Base-by-base conservation (phyloP, 2,329 filamentous ascomycete species). In the Didymella arachidicola region DNA sequence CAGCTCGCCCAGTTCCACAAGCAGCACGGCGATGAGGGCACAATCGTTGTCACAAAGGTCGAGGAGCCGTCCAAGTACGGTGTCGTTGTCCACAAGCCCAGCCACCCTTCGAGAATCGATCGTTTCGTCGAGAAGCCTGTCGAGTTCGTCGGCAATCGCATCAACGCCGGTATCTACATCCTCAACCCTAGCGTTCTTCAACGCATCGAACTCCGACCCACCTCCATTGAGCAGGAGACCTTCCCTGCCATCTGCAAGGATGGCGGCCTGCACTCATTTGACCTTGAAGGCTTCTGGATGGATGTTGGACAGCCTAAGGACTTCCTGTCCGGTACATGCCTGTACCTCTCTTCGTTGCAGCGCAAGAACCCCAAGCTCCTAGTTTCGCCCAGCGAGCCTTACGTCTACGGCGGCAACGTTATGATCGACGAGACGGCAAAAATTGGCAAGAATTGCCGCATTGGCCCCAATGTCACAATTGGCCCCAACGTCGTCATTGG, bases 51-150 rank as follows among this genome's bases (percentile, higher is more conserved):
- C 64, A 99, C 94, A 74, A 99, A 98, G 86, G 94, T 99, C 52
- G 94, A 99, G 82, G 95, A 99, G 81, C 94, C 94, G 42, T 96
- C 92, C 76, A 99, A 99, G 82, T 99, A 98, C 79, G 94, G 94
- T 87, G 94, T 99, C 70, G 89, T 99, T 56, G 95, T 99, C 29
- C 94, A 98, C 88, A 95, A 96, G 84, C 92, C 93, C 63, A 91
- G 89, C 79, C 92, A 97, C 81, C 82, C 91, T 53, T 92, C 92
- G 45, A 88, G 91, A 76, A 98, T 99, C 79, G 95, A 99, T 81
- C 93, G 95, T 69, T 99, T 99, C 82, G 95, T 99, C 69, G 94
- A 99, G 87, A 99, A 99, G 86, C 94, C 94, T 36, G 92, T 98
- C 77, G 92, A 98, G 82, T 98, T 97, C 76, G 94, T 98, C 58